Percentiles rank a stretch among this genome's conserved stretches.
Evolutionary conservation across 805 yeast species (phyloP).

Genomic region (Candida incommunis): DNA sequence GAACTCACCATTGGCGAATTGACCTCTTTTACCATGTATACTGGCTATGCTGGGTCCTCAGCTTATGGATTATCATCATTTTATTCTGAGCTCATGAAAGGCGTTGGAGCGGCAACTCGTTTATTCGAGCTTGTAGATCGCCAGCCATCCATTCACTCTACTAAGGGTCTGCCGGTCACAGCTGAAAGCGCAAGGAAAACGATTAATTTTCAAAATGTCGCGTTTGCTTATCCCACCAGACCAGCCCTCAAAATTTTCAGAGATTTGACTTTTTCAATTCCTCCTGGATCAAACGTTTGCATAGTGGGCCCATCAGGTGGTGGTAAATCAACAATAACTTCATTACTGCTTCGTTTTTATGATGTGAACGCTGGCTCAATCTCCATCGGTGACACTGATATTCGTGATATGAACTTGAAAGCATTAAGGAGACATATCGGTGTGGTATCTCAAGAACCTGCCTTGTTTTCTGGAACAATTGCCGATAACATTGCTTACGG

Average conservation of each 20-base stretch:
- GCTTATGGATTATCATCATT: conserved; percentile 83
- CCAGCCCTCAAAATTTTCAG: conserved; percentile 53
- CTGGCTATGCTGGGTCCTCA: conserved; percentile 86
- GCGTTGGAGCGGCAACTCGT: conserved; percentile 89
- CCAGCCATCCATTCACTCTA: conserved; percentile 55
- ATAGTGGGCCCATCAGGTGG: conserved; percentile 97
- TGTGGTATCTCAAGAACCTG: conserved; percentile 89
- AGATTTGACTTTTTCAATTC: conserved; percentile 43
- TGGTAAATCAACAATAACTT: conserved; percentile 82
- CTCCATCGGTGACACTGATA: conserved; percentile 46
- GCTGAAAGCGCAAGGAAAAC: conserved; percentile 21
- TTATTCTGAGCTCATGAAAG: conserved; percentile 91
- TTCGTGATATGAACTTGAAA: conserved; percentile 54
- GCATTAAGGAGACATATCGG: conserved; percentile 63
- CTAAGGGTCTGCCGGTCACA: conserved; percentile 38
- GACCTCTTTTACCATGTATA: conserved; percentile 89
- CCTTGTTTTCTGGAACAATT: conserved; percentile 73
- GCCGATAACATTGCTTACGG: conserved; percentile 78
- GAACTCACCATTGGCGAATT: conserved; percentile 75
- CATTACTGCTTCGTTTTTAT: conserved; percentile 67
- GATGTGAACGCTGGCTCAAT: conserved; percentile 61
- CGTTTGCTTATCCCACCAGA: conserved; percentile 76
- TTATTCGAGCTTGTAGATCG: conserved; percentile 77
- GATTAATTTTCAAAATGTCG: conserved; percentile 47
- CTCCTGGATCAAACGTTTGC: conserved; percentile 78